These are phyloP conservation scores for Papiliotrema flavescens DNA, from an alignment of 1,284 basidiomycete species.

Conservation along the genomic window DNA sequence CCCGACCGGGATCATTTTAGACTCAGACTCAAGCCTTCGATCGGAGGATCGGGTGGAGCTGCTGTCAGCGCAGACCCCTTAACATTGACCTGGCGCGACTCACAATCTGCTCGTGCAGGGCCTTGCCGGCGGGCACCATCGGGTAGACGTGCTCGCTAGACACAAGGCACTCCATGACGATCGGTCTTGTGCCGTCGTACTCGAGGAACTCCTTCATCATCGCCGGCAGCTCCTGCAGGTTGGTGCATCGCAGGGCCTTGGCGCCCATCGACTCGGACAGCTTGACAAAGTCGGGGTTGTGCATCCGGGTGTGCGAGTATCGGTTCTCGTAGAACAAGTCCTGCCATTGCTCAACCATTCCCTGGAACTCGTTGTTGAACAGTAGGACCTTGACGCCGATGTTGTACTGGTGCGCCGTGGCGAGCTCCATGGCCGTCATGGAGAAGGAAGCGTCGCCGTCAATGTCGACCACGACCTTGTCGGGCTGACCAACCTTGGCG, in stretches of 20 bases:
- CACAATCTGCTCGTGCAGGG: conserved; percentile 77
- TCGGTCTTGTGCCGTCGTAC: conserved; percentile 73
- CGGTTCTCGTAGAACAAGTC: conserved; percentile 94
- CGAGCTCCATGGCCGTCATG: conserved; percentile 99
- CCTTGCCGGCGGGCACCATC: conserved; percentile 80
- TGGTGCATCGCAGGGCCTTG: conserved; percentile 77
- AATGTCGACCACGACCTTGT: conserved; percentile 92
- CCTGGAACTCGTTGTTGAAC: conserved; percentile 92
- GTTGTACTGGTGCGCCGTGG: conserved; percentile 82
- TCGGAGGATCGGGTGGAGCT: conserved; percentile 7
- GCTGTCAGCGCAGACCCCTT: neutral
- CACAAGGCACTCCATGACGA: conserved; percentile 87
- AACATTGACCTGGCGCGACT: conserved; percentile 12
- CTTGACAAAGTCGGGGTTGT: conserved; percentile 87
- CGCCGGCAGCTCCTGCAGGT: conserved; percentile 70
- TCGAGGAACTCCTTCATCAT: conserved; percentile 99
- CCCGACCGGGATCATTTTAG: neutral
- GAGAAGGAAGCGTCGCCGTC: conserved; percentile 97
- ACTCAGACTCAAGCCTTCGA: conserved; percentile 3
- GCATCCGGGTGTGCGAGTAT: conserved; percentile 92
- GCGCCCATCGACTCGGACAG: conserved; percentile 87
- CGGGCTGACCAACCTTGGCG: conserved; percentile 90
- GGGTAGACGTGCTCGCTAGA: conserved; percentile 89
- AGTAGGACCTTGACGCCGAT: conserved; percentile 93
- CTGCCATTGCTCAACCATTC: conserved; percentile 99